phyloP scores from a whole-genome alignment of 305 asterid genomes.

The Caryopteris hybrid region DNA sequence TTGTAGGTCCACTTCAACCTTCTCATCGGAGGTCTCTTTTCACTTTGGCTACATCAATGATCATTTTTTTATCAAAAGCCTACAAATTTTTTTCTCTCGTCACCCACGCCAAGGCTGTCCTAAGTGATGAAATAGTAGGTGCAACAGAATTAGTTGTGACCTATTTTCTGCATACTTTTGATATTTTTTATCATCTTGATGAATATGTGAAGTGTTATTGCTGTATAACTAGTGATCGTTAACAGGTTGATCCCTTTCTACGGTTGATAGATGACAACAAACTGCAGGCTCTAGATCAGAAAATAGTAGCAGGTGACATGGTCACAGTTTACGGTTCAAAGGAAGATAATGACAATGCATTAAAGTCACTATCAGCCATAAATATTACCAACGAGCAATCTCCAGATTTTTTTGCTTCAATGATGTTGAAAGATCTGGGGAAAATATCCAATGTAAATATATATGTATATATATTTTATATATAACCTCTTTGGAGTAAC shows the following conservation, averaged over 20 bases:
- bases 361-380: constrained; percentile 44
- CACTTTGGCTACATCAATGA: constrained; percentile 72
- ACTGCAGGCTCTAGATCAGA: constrained; percentile 47
- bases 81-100: constrained; percentile 50
- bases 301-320: constrained; percentile 21
- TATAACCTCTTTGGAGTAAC: not conserved
- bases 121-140: constrained; percentile 57
- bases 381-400: constrained; percentile 52
- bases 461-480: not conserved
- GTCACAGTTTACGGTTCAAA: constrained; percentile 52
- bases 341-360: constrained; percentile 72
- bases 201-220: constrained; percentile 2
- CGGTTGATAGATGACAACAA: constrained; percentile 65
- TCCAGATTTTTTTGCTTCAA: constrained; percentile 52
- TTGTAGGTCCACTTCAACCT: constrained; percentile 63
- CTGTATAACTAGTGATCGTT: constrained; percentile 18
- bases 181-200: constrained; percentile 13
- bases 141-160: constrained; percentile 14
- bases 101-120: constrained; percentile 49
- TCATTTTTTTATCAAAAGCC: constrained; percentile 66
- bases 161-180: constrained; percentile 16
- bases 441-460: constrained; percentile 41
- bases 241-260: constrained; percentile 77
- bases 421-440: constrained; percentile 46
- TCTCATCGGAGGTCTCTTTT: constrained; percentile 73